Evolutionary conservation across 441 rosid genomes (phyloP), one percentile per base, ranked within the genome.

Genomic region (Erodium moschatum): DNA sequence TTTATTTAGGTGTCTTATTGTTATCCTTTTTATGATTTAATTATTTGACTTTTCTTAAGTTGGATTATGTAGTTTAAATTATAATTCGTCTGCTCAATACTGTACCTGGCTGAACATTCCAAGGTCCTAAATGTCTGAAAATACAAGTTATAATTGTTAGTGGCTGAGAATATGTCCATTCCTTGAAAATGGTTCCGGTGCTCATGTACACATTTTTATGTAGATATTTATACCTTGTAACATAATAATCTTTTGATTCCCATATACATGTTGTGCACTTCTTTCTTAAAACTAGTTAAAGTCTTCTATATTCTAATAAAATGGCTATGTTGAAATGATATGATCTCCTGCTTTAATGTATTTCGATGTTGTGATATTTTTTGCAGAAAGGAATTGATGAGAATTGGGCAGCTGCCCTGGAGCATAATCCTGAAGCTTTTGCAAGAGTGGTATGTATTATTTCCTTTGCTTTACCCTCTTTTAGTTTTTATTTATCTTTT

Each of bases 341-440:
- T 24, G 2, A 24, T 24, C 27, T 24, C 27, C 27, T 24, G 27
- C 27, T 2, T 24, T 52, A 3, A 50, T 64, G 46, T 71, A 65
- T 69, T 74, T 27, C 40, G 11, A 50, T 60, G 11, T 73, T 81
- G 67, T 73, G 38, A 64, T 69, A 71, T 29, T 19, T n/a, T 74
- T 60, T 78, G 77, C 92, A 93, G 98, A 91, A 89, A 88, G 98
- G 98, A 70, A 93, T 93, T 73, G 98, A 91, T 83, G 98, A 93
- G 79, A 93, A 93, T 68, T 88, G 97, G 98, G 98, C 84, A 76
- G 98, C 98, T 78, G 97, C 97, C 71, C 82, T 93, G 81, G 97
- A 93, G 77, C 52, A 93, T 80, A 93, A 91, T 69, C 98, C 98
- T 70, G 98, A 93, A 81, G 97, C 87, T 81, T 93, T 93, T 84